Base-by-base conservation (phyloP, 257 asterid species). In the Plantago ovata region DNA sequence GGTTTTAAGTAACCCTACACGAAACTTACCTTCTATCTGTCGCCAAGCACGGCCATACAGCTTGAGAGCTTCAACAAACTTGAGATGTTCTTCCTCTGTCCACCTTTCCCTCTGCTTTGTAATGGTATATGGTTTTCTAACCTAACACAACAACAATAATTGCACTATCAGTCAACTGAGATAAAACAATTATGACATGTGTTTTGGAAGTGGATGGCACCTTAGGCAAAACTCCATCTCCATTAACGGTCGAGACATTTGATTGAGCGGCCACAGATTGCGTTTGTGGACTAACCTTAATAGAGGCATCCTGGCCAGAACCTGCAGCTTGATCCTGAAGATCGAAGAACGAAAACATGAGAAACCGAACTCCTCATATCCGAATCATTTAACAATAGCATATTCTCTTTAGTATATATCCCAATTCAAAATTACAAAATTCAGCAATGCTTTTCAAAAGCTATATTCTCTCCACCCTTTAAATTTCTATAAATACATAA, bases 31-130 rank as follows among this genome's bases (percentile, higher is more conserved):
- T 84, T 90, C 88, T 50, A 86, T 90, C 60, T 79, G 89, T 53
- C 88, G 86, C 97, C 97, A 90, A 53, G 86, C 86, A 61, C 97
- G 97, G 18, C 96, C 97, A 58, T 86, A 77, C 5, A 90, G 56
- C 81, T 81, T 81, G 53, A 90, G 61, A 52, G 97, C 96, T 68
- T 90, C 95, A 40, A 90, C 65, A 66, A 90, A 90, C 77, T 82
- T 79, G 18, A 72, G 77, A 61, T 90, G 97, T 64, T 90, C 97
- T 47, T 86, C 94, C 72, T 82, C 86, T 1, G 85, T 82, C 97
- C 97, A 90, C 71, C 82, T 79, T 23, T 90, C 94, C 72, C 96
- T 71, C 69, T 84, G 95, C 66, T 90, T 90, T 2, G 87, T 79
- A 21, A 90, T 84, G 69, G 86, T 82, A 69, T 90, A 90, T 15